Conservation (phyloP, 2,329 filamentous ascomycete genomes). For the Cadophora sp. region DNA sequence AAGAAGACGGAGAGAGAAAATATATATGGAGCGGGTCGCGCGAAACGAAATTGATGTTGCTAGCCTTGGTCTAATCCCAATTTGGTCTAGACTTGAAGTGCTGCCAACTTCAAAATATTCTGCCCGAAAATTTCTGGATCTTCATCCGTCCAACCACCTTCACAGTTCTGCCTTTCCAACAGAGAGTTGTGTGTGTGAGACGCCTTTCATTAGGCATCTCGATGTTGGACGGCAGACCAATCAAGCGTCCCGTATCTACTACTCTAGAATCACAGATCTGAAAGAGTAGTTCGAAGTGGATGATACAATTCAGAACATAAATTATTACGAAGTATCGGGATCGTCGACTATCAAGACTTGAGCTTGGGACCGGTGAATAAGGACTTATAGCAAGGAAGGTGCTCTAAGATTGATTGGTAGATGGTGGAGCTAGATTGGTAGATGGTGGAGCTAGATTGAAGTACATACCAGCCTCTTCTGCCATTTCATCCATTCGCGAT, state of each 20-base stretch:
- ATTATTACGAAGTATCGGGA: background rate
- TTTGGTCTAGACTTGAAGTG: constrained; percentile 5
- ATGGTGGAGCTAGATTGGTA: too few species aligned
- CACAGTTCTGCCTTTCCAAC: constrained; percentile 43
- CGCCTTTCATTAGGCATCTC: constrained; percentile 63
- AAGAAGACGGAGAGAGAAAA: constrained; percentile 31
- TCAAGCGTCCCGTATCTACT: constrained; percentile 83
- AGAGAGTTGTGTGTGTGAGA: constrained; percentile 48
- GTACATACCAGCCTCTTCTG: too few species aligned
- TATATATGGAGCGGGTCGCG: constrained; percentile 1
- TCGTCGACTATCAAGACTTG: background rate
- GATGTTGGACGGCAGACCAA: constrained; percentile 68
- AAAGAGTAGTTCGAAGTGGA: constrained; percentile 85
- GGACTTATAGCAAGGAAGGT: too few species aligned
- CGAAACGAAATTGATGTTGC: constrained; percentile 25
- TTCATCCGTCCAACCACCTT: constrained; percentile 51
- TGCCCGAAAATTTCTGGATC: constrained; percentile 42
- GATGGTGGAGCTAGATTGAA: too few species aligned
- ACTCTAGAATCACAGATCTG: constrained; percentile 77
- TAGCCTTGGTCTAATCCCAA: constrained; percentile 32
- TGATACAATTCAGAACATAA: constrained; percentile 62
- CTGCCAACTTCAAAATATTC: constrained; percentile 17
- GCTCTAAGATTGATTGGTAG: too few species aligned
- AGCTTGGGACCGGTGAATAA: background rate
- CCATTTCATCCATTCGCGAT: too few species aligned